Percentiles rank a stretch among this genome's conserved stretches.
These are phyloP conservation scores for Macrolepiota fuliginosa DNA, from an alignment of 768 basidiomycete species.

Conservation along the genomic window DNA sequence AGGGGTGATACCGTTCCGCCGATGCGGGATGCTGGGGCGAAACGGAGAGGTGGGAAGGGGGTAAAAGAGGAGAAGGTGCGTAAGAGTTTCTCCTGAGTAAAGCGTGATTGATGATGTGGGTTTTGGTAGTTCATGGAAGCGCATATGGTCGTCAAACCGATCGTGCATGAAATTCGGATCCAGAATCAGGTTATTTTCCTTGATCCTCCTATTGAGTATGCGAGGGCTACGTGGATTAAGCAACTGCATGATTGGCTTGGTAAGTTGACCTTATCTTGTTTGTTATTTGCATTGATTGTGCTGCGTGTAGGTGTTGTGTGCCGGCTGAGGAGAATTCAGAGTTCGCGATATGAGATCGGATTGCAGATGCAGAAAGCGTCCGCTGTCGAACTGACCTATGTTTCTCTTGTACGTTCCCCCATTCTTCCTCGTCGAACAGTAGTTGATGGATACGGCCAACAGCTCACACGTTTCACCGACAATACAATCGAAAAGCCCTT, in stretches of 20 bases:
- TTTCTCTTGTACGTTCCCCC: slow-evolving; percentile 61
- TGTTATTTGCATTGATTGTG: slow-evolving; percentile 9
- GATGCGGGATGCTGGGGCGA: slow-evolving; percentile 53
- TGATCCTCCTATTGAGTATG: slow-evolving; percentile 96
- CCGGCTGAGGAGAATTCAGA: slow-evolving; percentile 82
- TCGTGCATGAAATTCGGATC: slow-evolving; percentile 95
- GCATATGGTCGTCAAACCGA: slow-evolving; percentile 75
- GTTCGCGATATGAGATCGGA: slow-evolving; percentile 95
- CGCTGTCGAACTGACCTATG: slow-evolving; percentile 73
- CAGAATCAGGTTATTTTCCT: slow-evolving; percentile 99
- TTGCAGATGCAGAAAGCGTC: slow-evolving; percentile 79
- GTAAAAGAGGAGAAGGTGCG: slow-evolving; percentile 77
- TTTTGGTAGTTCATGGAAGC: slow-evolving; percentile 61
- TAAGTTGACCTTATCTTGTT: slow-evolving; percentile 22
- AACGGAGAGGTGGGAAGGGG: slow-evolving; percentile 54
- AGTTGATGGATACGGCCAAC: neutral
- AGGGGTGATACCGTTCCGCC: slow-evolving; percentile 49
- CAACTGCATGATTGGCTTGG: slow-evolving; percentile 91
- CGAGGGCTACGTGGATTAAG: slow-evolving; percentile 84
- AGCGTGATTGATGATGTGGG: neutral
- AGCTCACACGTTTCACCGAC: slow-evolving; percentile 78
- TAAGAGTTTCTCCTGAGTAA: neutral
- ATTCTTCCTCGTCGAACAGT: neutral
- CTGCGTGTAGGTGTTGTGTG: slow-evolving; percentile 73
- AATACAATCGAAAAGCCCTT: slow-evolving; percentile 80